Percentiles rank a stretch among this genome's conserved stretches.
phyloP scores from a whole-genome alignment of 2,329 filamentous ascomycete genomes.

The Hansfordia pulvinata region DNA sequence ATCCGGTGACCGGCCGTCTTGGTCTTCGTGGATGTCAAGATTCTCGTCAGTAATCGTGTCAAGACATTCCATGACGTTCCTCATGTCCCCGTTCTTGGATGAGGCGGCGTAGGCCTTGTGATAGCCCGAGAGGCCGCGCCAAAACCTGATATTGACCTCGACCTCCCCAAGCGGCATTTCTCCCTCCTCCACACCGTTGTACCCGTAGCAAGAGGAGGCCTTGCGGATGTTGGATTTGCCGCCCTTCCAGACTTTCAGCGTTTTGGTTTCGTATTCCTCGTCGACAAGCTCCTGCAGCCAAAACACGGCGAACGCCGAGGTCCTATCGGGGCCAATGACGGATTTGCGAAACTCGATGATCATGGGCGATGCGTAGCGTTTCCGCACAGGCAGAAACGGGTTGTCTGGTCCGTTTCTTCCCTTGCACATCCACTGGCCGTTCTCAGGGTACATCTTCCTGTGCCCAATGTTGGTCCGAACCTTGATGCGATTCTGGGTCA shows the following conservation, averaged over 20 bases:
- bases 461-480: constrained; percentile 42
- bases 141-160: constrained; percentile 43
- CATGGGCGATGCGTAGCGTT: constrained; percentile 43
- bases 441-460: constrained; percentile 42
- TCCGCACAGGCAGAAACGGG: constrained; percentile 41
- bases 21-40: constrained; percentile 13
- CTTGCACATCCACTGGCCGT: constrained; percentile 38
- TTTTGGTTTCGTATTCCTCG: constrained; percentile 46
- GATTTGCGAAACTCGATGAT: constrained; percentile 47
- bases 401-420: constrained; percentile 21
- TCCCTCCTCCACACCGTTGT: constrained; percentile 31
- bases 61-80: constrained; percentile 49
- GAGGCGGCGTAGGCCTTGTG: constrained; percentile 38
- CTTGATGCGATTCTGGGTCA: constrained; percentile 40
- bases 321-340: constrained; percentile 35
- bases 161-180: constrained; percentile 42
- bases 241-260: constrained; percentile 53
- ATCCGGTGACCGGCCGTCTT: constrained; percentile 6
- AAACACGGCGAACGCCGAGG: constrained; percentile 46
- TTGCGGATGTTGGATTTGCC: constrained; percentile 32
- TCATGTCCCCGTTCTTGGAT: constrained; percentile 36
- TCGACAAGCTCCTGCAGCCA: constrained; percentile 60
- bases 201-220: constrained; percentile 19
- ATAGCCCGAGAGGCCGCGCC: constrained; percentile 44
- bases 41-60: constrained; percentile 46